Base-by-base conservation (phyloP, 805 yeast genomes). In the Tetrapisispora phaffii region DNA sequence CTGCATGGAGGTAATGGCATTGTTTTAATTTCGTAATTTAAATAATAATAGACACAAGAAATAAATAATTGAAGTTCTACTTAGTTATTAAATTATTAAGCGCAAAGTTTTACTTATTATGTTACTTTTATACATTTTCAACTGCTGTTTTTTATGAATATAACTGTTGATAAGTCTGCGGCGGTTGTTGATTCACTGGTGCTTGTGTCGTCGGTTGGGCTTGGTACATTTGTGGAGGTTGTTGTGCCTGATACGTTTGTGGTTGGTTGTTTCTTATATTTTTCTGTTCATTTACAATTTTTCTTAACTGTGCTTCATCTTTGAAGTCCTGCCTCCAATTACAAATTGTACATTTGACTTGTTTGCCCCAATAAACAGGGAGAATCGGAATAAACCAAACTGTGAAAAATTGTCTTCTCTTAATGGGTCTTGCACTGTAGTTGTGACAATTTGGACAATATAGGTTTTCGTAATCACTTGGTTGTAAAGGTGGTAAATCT, bases 391-490 rank as follows among this genome's bases (percentile, higher is more conserved):
- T 62, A 52, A 74, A 76, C 67, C 75, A 77, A 9, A 77, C 42
- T 0, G 79, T 68, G 32, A 79, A 67, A 55, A 76, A 74, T 52
- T 77, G 75, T 50, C 70, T 72, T 39, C 77, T 66, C 49, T 76
- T 71, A 9, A 76, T 65, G 0, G 81, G 77, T 43, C 63, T 59
- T 3, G 76, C 83, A 23, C 76, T 66, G 46, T 68, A 67, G 55
- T 79, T 79, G 53, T 77, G 80, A 50, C 85, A 79, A 48, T 75
- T 70, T 17, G 79, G 77, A 54, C 85, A 79, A 47, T 70, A 72
- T 16, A 66, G 41, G 6, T 56, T 47, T 21, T 49, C 46, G 41
- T 56, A 53, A 28, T 52, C 53, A 13, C 22, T 10, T 15, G 41
- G 38, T 16, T 36, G 41, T 24, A 33, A 33, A 21, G 42, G 38